Conservation (phyloP, 2,329 filamentous ascomycete genomes). For the Lasiodiplodia theobromae region DNA sequence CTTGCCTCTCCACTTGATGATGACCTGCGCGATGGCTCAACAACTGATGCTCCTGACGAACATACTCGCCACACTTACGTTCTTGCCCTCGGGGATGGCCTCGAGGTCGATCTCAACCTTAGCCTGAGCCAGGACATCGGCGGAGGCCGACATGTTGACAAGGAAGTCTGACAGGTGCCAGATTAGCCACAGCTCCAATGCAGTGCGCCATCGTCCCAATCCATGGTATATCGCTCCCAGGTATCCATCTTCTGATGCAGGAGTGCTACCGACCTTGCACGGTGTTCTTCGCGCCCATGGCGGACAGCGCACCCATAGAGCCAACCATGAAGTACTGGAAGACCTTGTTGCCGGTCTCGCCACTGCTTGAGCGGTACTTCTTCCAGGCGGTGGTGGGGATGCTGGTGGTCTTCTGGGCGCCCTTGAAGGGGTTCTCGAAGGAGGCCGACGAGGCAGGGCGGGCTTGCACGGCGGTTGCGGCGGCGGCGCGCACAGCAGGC, state of each 20-base stretch:
- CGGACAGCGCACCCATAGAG: conserved; percentile 88
- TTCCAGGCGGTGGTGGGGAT: conserved; percentile 79
- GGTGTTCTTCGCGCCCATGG: conserved; percentile 95
- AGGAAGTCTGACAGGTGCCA: conserved; percentile 79
- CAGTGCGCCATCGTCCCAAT: conserved; percentile 12
- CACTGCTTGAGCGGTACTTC: conserved; percentile 78
- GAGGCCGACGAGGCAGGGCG: conserved; percentile 51
- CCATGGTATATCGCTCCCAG: not conserved
- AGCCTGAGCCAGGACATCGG: conserved; percentile 97
- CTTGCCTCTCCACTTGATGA: conserved; percentile 99
- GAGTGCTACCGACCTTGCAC: conserved; percentile 79
- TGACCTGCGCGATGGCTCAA: conserved; percentile 66
- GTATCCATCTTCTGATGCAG: conserved; percentile 27
- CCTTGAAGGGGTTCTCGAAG: conserved; percentile 65
- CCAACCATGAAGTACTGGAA: conserved; percentile 99
- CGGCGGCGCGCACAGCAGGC: conserved; percentile 55
- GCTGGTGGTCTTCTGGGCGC: conserved; percentile 64
- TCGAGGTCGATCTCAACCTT: conserved; percentile 98
- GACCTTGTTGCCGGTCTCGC: conserved; percentile 77
- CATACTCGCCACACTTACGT: conserved; percentile 67
- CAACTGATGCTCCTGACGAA: conserved; percentile 34
- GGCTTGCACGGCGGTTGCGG: conserved; percentile 52
- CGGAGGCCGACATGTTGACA: conserved; percentile 99
- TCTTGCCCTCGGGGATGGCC: conserved; percentile 98
- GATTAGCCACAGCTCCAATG: conserved; percentile 27